Conservation (phyloP, 768 basidiomycete genomes). For the Tremella fuciformis region DNA sequence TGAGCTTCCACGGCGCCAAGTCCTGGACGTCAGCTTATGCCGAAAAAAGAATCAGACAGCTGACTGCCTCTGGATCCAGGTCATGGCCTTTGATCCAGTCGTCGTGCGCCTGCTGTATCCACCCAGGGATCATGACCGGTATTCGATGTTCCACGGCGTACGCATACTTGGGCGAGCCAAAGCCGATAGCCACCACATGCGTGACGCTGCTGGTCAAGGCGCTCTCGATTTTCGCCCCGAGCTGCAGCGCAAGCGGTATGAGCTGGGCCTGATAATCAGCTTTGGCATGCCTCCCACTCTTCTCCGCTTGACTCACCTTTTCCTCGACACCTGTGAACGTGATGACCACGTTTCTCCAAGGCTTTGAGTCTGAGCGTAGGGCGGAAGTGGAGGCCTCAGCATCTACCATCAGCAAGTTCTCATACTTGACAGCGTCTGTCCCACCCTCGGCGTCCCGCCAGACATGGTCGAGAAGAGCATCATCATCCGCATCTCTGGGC, state of each 20-base stretch:
- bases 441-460: constrained; percentile 37
- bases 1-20: constrained; percentile 62
- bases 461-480: constrained; percentile 32
- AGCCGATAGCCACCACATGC: constrained; percentile 76
- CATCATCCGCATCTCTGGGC: constrained; percentile 38
- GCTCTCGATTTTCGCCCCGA: constrained; percentile 67
- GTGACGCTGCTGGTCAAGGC: constrained; percentile 84
- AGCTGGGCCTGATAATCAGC: constrained; percentile 60
- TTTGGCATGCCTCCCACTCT: neutral
- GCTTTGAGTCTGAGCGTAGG: constrained; percentile 22
- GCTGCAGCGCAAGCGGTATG: constrained; percentile 72
- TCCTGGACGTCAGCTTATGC: constrained; percentile 55
- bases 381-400: constrained; percentile 32
- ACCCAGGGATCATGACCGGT: constrained; percentile 72
- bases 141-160: constrained; percentile 77
- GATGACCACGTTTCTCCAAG: constrained; percentile 30
- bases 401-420: constrained; percentile 16
- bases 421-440: constrained; percentile 1
- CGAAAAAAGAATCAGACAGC: constrained; percentile 22
- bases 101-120: constrained; percentile 70
- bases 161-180: constrained; percentile 86
- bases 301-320: constrained; percentile 27
- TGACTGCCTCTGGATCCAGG: constrained; percentile 64
- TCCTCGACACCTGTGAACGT: constrained; percentile 45
- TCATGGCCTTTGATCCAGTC: constrained; percentile 79